These are phyloP conservation scores for Grosmannia clavigera DNA, from an alignment of 2,329 filamentous ascomycete species.

Conservation along the genomic window DNA sequence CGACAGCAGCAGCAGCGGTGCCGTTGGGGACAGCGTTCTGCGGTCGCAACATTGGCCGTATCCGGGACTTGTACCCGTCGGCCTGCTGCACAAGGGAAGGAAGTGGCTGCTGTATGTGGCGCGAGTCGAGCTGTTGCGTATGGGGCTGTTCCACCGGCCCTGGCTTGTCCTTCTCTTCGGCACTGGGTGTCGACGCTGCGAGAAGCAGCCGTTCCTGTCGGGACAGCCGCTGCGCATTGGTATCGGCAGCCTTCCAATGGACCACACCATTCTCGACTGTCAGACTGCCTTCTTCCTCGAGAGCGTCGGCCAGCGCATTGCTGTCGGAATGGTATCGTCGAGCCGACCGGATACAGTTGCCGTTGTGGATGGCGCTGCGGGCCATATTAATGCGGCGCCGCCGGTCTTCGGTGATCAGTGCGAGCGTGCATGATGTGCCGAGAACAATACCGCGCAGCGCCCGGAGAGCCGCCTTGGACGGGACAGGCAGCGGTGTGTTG, in stretches of 20 bases:
- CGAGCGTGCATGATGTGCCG: conserved; percentile 32
- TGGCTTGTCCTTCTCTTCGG: background rate
- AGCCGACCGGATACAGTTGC: conserved; percentile 24
- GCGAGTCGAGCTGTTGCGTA: background rate
- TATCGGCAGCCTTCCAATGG: background rate
- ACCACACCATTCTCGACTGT: conserved; percentile 2
- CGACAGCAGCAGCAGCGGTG: background rate
- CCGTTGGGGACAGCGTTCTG: background rate
- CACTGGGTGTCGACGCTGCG: background rate
- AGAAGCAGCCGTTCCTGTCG: background rate
- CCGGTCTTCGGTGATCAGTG: conserved; percentile 31
- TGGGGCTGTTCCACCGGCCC: background rate
- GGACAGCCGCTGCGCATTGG: background rate
- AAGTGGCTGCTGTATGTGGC: background rate
- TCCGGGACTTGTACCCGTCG: conserved; percentile 1
- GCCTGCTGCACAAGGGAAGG: conserved; percentile 1
- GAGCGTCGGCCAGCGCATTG: conserved; percentile 11
- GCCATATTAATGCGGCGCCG: conserved; percentile 30
- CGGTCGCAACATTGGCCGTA: background rate
- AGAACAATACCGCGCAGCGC: conserved; percentile 30
- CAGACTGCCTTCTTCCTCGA: conserved; percentile 14
- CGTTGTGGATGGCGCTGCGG: conserved; percentile 25
- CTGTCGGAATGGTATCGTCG: conserved; percentile 24
- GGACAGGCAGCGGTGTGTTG: conserved; percentile 24
- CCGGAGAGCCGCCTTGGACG: conserved; percentile 32